Conservation (phyloP, 1,139 yeast genomes). For the Taphrina confusa region DNA sequence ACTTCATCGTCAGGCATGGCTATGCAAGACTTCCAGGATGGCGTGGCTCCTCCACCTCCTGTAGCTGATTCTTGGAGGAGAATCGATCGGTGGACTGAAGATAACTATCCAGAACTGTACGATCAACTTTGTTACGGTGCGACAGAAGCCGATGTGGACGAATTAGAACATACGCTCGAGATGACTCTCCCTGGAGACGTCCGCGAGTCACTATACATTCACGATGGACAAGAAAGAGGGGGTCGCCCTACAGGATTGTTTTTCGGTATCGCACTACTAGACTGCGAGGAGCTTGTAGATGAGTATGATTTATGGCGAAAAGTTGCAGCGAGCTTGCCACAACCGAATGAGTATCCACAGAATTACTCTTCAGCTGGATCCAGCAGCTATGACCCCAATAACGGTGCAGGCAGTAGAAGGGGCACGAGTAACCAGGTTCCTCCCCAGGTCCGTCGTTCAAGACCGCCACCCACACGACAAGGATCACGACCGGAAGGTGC, state of each 20-base stretch:
- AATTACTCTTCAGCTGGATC: constrained; percentile 3
- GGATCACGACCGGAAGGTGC: constrained; percentile 64
- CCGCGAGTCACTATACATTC: constrained; percentile 70
- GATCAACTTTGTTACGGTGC: constrained; percentile 72
- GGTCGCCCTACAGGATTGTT: constrained; percentile 74
- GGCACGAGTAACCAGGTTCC: not conserved
- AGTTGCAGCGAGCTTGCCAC: constrained; percentile 51
- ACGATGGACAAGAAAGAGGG: constrained; percentile 79
- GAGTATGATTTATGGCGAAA: constrained; percentile 74
- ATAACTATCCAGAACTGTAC: constrained; percentile 74
- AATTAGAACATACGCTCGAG: constrained; percentile 70
- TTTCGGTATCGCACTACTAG: constrained; percentile 70
- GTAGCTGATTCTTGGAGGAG: constrained; percentile 72
- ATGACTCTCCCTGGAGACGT: constrained; percentile 70
- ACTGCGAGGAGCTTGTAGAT: constrained; percentile 67
- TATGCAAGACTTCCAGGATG: constrained; percentile 53
- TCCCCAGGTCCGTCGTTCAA: constrained; percentile 3
- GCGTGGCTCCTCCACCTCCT: constrained; percentile 70
- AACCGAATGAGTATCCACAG: constrained; percentile 29
- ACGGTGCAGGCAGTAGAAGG: not conserved
- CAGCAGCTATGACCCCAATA: not conserved
- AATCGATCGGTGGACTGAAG: constrained; percentile 71
- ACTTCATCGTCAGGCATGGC: constrained; percentile 46
- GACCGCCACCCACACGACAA: constrained; percentile 10
- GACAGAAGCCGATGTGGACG: constrained; percentile 73